Evolutionary conservation across 2,329 filamentous ascomycete species (phyloP), one percentile per base, ranked within the genome.

Genomic region (Pestalotiopsis sp.): DNA sequence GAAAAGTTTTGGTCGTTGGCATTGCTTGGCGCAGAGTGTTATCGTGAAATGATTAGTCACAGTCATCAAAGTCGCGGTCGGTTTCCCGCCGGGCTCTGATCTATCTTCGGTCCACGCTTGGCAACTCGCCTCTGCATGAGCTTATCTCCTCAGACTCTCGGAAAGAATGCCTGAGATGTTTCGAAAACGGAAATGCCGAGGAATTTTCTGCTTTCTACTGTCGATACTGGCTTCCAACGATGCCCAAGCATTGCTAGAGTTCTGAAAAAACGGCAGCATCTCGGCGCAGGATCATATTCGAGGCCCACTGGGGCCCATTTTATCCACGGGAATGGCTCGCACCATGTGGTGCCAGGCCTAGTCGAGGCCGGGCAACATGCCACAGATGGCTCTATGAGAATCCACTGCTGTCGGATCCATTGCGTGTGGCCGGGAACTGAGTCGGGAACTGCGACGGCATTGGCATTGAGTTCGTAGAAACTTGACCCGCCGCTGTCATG

Each of bases 291-390:
- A 49, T 64, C 41, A 41, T 40, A 40, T 36, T 38, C 40, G 4
- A 23, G 61, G 25, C 25, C 61, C 61, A 64, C 61, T 5, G 11
- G 12, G 38, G 6, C 41, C 61, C 40, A 64, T 38, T 49, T 45
- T 45, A 64, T n/a, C 61, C 61, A 64, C 61, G 25, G 61, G 38
- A 36, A 38, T 64, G 61, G 61, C n/a, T 64, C 61, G 61, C 40
- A 20, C 61, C 41, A 64, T 45, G n/a, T 52, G 61, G 61, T 45
- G 61, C 61, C 41, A 49, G 61, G 36, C 38, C 40, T 38, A 49
- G 27, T 40, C 36, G n/a, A n/a, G 36, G 17, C 40, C 12, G n/a
- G 36, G 38, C 20, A 52, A 64, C 40, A 45, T 64, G 40, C 61
- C 61, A 64, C 25, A 23, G 23, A 56, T 58, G 45, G 63, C n/a